Conservation (phyloP, 1,284 basidiomycete genomes). For the Moesziomyces aphidis region DNA sequence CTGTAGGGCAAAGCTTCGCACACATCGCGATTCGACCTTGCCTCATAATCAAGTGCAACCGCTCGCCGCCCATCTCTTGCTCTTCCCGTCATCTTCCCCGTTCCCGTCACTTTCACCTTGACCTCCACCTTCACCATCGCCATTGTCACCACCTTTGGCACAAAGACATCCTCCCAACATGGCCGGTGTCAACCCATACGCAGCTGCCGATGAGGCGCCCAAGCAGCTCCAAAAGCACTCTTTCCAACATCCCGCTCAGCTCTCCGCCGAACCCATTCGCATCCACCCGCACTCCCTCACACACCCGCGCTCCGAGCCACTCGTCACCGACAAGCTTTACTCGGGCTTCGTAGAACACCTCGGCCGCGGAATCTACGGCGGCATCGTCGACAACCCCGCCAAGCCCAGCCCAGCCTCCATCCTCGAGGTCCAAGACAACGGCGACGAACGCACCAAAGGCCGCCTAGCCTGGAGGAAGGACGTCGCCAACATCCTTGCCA, state of each 20-base stretch:
- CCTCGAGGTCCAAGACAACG: constrained; percentile 55
- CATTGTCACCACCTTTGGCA: not conserved
- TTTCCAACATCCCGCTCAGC: constrained; percentile 20
- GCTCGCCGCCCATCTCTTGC: too few species aligned
- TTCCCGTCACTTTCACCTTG: too few species aligned
- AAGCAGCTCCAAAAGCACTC: constrained; percentile 4
- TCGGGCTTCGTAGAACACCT: constrained; percentile 57
- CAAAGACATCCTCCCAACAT: constrained; percentile 2
- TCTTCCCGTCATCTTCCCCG: too few species aligned
- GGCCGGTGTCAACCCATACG: constrained; percentile 42
- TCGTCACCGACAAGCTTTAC: constrained; percentile 49
- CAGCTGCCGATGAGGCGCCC: constrained; percentile 9
- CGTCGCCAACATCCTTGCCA: constrained; percentile 72
- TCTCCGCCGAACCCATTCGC: constrained; percentile 22
- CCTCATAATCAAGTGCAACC: not conserved
- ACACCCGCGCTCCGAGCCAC: constrained; percentile 15
- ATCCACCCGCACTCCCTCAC: constrained; percentile 32
- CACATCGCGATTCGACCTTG: not conserved
- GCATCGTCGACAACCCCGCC: constrained; percentile 72
- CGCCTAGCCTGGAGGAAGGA: constrained; percentile 73
- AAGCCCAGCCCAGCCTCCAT: constrained; percentile 66
- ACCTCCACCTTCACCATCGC: too few species aligned
- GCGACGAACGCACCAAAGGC: constrained; percentile 56
- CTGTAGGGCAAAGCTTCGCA: not conserved
- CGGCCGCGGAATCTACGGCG: constrained; percentile 75